A percentile compares a stretch with the other conserved stretches of the same genome.
These are phyloP conservation scores for Cicer arietinum DNA, from an alignment of 306 rosid genomes.

Conservation along the genomic window DNA sequence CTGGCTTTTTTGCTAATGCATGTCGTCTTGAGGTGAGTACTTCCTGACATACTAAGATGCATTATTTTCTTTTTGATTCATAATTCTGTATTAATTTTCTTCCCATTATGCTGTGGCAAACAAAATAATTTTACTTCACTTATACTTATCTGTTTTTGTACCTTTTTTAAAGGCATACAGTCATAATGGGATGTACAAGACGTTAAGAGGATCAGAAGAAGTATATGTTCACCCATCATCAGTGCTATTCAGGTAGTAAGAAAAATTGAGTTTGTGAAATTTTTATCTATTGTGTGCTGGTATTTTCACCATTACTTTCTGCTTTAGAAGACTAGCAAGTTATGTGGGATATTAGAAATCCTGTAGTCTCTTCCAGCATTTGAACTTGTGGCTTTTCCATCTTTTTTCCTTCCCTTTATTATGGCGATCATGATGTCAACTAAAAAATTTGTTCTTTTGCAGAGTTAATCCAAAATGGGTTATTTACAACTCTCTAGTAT, in stretches of 20 bases:
- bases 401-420: neutral
- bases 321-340: constrained; percentile 3
- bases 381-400: neutral
- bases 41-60: constrained; percentile 25
- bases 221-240: constrained; percentile 92
- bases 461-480: constrained; percentile 98
- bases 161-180: constrained; percentile 69
- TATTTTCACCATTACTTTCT: constrained; percentile 18
- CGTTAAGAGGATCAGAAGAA: constrained; percentile 84
- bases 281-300: constrained; percentile 13
- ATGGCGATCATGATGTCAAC: neutral
- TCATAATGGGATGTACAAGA: constrained; percentile 84
- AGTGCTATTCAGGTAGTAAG: constrained; percentile 82
- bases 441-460: constrained; percentile 44
- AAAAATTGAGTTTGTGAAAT: constrained; percentile 24
- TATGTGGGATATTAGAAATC: constrained; percentile 28
- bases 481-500: constrained; percentile 74
- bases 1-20: constrained; percentile 83
- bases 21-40: constrained; percentile 75
- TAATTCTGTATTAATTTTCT: neutral
- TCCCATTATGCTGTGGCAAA: constrained; percentile 7
- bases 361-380: constrained; percentile 3
- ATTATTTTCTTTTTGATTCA: constrained; percentile 34
- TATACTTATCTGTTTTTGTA: constrained; percentile 30
- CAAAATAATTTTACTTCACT: constrained; percentile 18